Evolutionary conservation across 108 stramenopile species (phyloP).

Genomic region (Epithemia pelagica): DNA sequence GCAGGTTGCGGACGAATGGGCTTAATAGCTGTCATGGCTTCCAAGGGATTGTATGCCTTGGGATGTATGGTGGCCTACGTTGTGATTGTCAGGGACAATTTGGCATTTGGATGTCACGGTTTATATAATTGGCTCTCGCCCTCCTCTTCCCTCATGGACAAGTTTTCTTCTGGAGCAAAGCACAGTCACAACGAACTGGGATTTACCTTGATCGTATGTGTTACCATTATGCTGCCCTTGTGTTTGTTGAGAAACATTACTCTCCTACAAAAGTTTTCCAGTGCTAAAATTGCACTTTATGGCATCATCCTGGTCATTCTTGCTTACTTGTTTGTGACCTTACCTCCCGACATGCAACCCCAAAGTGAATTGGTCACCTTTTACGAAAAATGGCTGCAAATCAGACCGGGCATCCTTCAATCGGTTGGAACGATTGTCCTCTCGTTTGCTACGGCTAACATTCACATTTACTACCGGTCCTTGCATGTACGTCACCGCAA

Average conservation of each 20-base stretch:
- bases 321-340: constrained; percentile 50
- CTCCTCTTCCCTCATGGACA: too few relatives aligned
- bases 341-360: constrained; percentile 34
- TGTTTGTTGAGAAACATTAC: constrained; percentile 72
- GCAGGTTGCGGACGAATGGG: constrained; percentile 56
- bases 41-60: constrained; percentile 62
- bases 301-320: constrained; percentile 53
- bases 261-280: constrained; percentile 53
- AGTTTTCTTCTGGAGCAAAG: too few relatives aligned
- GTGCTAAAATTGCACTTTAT: constrained; percentile 55
- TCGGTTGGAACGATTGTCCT: too few relatives aligned
- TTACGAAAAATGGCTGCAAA: constrained; percentile 69
- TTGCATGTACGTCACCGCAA: too few relatives aligned
- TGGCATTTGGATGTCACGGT: constrained; percentile 43
- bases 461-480: too few relatives aligned
- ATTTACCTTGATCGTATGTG: constrained; percentile 37
- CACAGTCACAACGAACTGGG: constrained; percentile 23
- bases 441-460: too few relatives aligned
- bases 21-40: constrained; percentile 42
- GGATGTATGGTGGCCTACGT: constrained; percentile 81
- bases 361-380: constrained; percentile 36
- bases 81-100: constrained; percentile 71
- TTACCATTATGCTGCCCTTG: constrained; percentile 65
- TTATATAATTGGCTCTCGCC: constrained; percentile 14
- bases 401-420: constrained; percentile 53